Base-by-base conservation (phyloP, 331 rosid species). In the Pyrus hybrid region DNA sequence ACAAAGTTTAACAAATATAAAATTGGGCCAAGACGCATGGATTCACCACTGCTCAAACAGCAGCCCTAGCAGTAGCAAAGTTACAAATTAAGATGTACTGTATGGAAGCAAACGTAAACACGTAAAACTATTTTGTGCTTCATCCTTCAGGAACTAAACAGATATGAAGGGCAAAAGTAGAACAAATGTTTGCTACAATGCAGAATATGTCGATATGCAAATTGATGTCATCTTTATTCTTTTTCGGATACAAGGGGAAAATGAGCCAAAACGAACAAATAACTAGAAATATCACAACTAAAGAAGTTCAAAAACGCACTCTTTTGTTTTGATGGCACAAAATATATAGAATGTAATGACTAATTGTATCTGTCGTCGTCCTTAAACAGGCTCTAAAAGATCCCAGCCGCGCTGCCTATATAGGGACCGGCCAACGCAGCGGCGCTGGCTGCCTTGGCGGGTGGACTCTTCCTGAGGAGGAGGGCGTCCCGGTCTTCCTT, bases 391-490 rank as follows among this genome's bases (percentile, higher is more conserved):
- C 32, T 22, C 5, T 4, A 66, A 7, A 2, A 30, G 47, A 8
- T 70, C 0, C 97, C 99, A 0, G 99, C 90, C 4, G 96, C 91
- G 4, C 96, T 91, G 6, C 97, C 99, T 0, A 90, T 72, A 2
- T 95, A 92, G 0, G 96, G 97, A 0, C 93, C 99, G 0, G 91
- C 96, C 28, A 94, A 25, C 0, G 97, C 94, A 0, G 97, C 96
- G 16, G 97, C 93, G 29, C 41, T 77, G 7, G 88, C 90, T 4
- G 93, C 96, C 82, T 94, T 94, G 3, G 97, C 88, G 1, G 97
- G 86, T n/a, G 20, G 92, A 87, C 78, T 94, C 97, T 28, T 94
- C 99, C 0, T 92, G 97, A 3, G 97, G 99, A 0, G 97, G 99
- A 0, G 99, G 97, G 4, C 99, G 51, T 90, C 99, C 2, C 99